Evolutionary conservation across 129 eudicot species (phyloP).

Genomic region (Oenanthe sinensis): DNA sequence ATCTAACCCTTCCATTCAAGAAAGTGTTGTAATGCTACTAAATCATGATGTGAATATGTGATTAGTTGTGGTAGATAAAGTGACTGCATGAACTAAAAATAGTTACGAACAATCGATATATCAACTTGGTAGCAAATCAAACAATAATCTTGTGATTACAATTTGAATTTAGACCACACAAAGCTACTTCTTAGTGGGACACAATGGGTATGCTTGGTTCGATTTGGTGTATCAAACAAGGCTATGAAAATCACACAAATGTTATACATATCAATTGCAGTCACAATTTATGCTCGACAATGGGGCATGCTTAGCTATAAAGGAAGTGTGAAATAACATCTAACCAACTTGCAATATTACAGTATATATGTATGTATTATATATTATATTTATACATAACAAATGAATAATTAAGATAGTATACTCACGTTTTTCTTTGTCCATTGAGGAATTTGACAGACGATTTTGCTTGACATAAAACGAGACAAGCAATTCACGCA

Average conservation of each 20-base stretch:
- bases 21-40: not conserved
- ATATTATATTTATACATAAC: not conserved
- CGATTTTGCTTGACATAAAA: conserved; percentile 33
- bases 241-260: not conserved
- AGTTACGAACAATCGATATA: not conserved
- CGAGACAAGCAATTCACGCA: conserved; percentile 45
- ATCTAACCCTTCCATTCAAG: not conserved
- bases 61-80: not conserved
- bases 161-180: not conserved
- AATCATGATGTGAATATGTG: not conserved
- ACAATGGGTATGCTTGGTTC: not conserved
- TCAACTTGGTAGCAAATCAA: not conserved
- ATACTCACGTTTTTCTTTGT: conserved; percentile 58
- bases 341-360: not conserved
- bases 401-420: not conserved
- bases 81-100: not conserved
- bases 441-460: conserved; percentile 34
- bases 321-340: not conserved
- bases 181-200: not conserved
- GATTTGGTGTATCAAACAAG: not conserved
- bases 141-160: not conserved
- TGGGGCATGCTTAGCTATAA: not conserved
- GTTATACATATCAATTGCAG: not conserved
- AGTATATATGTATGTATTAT: not conserved
- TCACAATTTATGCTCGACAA: not conserved